These are phyloP conservation scores for Colletotrichum liaoningense DNA, from an alignment of 2,329 filamentous ascomycete genomes.

Conservation along the genomic window DNA sequence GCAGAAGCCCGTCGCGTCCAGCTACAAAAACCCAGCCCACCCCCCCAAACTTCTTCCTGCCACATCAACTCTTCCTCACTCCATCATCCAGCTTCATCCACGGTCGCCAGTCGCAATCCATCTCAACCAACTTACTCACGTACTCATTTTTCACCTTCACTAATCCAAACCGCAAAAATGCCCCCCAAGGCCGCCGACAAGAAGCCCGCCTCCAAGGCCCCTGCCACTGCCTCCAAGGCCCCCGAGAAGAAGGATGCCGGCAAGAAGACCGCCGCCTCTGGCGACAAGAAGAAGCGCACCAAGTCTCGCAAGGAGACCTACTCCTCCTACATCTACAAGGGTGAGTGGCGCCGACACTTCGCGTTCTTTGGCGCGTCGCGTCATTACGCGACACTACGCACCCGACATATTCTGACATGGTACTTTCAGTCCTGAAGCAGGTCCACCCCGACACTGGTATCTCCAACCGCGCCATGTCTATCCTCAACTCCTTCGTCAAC, in stretches of 20 bases:
- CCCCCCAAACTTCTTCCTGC: constrained; percentile 60
- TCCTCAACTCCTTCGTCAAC: constrained; percentile 99
- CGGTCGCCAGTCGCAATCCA: constrained; percentile 38
- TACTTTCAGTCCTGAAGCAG: constrained; percentile 92
- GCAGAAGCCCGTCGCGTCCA: constrained; percentile 63
- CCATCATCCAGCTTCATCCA: constrained; percentile 47
- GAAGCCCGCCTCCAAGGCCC: constrained; percentile 98
- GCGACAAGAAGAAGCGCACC: constrained; percentile 99
- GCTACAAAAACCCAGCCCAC: constrained; percentile 70
- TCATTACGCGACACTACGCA: not conserved
- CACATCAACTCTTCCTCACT: constrained; percentile 57
- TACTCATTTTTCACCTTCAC: constrained; percentile 8
- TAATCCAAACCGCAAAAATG: constrained; percentile 72
- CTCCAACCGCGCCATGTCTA: constrained; percentile 99
- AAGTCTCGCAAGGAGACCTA: constrained; percentile 99
- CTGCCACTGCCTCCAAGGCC: constrained; percentile 76
- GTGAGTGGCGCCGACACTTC: constrained; percentile 56
- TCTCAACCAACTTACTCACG: constrained; percentile 24
- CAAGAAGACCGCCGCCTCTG: constrained; percentile 98
- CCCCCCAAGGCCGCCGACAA: constrained; percentile 98
- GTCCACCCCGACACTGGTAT: constrained; percentile 99
- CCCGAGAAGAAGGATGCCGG: constrained; percentile 99
- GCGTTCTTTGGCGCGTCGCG: not conserved
- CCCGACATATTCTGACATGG: not conserved
- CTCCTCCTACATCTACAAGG: constrained; percentile 99